Conservation (phyloP, 305 asterid genomes). For the Solanum hybrid region DNA sequence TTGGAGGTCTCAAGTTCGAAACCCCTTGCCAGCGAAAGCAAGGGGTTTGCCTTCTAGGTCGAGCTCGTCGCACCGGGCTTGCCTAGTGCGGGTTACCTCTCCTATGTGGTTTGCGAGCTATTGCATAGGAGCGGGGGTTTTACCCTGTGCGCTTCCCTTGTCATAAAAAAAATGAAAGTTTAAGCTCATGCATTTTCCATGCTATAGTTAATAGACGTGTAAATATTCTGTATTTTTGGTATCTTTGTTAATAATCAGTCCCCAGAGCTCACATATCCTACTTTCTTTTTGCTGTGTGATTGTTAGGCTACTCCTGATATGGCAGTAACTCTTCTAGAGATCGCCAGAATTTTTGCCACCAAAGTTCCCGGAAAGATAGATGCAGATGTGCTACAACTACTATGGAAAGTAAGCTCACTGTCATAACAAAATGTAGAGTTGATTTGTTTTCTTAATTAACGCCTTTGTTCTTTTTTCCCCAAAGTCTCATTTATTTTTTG, state of each 20-base stretch:
- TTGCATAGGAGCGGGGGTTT: too few relatives aligned
- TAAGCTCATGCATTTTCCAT: neutral
- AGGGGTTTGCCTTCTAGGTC: too few relatives aligned
- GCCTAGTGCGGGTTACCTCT: too few relatives aligned
- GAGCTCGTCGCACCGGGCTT: too few relatives aligned
- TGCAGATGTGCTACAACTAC: conserved; percentile 96
- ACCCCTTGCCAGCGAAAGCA: too few relatives aligned
- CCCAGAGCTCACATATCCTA: neutral
- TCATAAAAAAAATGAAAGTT: neutral
- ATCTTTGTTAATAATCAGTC: neutral
- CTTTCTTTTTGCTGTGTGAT: conserved; percentile 19
- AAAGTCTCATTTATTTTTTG: neutral
- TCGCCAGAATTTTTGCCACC: conserved; percentile 94
- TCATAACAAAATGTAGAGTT: neutral
- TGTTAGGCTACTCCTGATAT: conserved; percentile 95
- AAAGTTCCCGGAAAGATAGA: conserved; percentile 99
- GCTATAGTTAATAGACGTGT: neutral
- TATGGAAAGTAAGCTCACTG: conserved; percentile 75
- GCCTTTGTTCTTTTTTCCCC: neutral
- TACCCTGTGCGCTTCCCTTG: too few relatives aligned
- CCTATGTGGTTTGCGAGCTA: too few relatives aligned
- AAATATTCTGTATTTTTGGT: neutral
- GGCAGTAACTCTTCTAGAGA: conserved; percentile 99
- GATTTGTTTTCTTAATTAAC: conserved; percentile 3
- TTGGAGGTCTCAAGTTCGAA: too few relatives aligned